Evolutionary conservation across 2,329 filamentous ascomycete genomes (phyloP), one percentile per base, ranked within the genome.

Genomic region (Monilinia fructicola): DNA sequence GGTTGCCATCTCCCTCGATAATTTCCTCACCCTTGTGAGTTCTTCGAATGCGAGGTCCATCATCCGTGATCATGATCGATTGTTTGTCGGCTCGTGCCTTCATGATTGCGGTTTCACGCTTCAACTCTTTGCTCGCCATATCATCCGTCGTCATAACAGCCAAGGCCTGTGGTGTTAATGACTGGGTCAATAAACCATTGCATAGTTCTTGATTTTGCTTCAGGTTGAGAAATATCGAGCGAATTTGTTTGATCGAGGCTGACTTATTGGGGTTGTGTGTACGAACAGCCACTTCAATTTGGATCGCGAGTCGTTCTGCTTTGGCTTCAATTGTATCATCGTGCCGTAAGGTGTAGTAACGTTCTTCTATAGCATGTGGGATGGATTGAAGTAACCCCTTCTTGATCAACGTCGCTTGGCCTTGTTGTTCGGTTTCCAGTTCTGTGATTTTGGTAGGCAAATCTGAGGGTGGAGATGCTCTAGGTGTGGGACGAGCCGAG

Each of bases 11-110:
- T 55, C 90, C 87, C 69, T 94, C 93, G 21, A 98, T 84, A 21
- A 97, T 78, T 76, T 98, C 95, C 67, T 97, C 93, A 16, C 95
- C 95, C 78, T 98, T 98, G 80, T 98, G 94, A 2, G 94, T 97
- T 72, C 91, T 88, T 73, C 93, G 86, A 66, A 97, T 89, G 3
- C 93, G 87, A 4, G 93, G 90, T 1, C 86, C 92, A 59, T 74
- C 84, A 23, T 90, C 87, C 26, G 91, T 86, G 18, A 92, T 86
- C 68, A 94, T 88, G 56, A 95, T 93, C 55, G 94, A 91, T 77
- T 94, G 91, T 73, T 93, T 91, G 75, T 95, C 91, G 0, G 88
- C 87, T 68, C 87, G 85, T 61, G 91, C 90, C 77, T 90, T 90
- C 83, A 94, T 88, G 72, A 89, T 87, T 21, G 90, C 90, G 31